These are phyloP conservation scores for Castanospermum australe DNA, from an alignment of 306 rosid species.

Conservation along the genomic window DNA sequence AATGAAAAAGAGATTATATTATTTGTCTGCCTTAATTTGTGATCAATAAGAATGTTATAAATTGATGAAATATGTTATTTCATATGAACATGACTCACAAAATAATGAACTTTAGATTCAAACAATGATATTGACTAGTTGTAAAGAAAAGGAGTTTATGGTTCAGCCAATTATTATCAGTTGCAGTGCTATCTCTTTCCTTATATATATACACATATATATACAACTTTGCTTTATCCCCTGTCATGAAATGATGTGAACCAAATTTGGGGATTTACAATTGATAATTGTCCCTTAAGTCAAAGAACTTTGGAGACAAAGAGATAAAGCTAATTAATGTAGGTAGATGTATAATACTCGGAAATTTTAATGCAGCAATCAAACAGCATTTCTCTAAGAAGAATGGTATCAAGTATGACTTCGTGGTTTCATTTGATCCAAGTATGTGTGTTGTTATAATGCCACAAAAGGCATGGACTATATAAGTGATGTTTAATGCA, in stretches of 20 bases:
- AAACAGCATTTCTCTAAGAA: constrained; percentile 3
- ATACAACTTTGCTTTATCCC: too few relatives aligned
- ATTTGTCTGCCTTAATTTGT: too few relatives aligned
- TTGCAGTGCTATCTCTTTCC: too few relatives aligned
- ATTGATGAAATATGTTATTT: too few relatives aligned
- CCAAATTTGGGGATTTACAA: neutral
- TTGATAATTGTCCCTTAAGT: neutral
- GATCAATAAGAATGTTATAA: too few relatives aligned
- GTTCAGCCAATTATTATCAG: too few relatives aligned
- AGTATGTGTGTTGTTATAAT: neutral
- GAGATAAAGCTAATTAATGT: constrained; percentile 17
- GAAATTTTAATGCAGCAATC: constrained; percentile 1
- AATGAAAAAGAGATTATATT: too few relatives aligned
- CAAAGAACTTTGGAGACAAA: constrained; percentile 14
- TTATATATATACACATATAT: neutral
- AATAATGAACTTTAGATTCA: too few relatives aligned
- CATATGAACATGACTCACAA: too few relatives aligned
- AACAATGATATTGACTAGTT: too few relatives aligned
- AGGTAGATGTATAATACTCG: neutral
- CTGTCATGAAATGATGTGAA: neutral
- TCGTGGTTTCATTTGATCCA: constrained; percentile 36
- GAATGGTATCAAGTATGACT: neutral
- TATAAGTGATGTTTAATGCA: neutral
- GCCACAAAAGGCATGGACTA: neutral
- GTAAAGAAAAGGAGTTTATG: too few relatives aligned